Evolutionary conservation across 179 eudicot genomes (phyloP).

Genomic region (Carnegiea gigantea): DNA sequence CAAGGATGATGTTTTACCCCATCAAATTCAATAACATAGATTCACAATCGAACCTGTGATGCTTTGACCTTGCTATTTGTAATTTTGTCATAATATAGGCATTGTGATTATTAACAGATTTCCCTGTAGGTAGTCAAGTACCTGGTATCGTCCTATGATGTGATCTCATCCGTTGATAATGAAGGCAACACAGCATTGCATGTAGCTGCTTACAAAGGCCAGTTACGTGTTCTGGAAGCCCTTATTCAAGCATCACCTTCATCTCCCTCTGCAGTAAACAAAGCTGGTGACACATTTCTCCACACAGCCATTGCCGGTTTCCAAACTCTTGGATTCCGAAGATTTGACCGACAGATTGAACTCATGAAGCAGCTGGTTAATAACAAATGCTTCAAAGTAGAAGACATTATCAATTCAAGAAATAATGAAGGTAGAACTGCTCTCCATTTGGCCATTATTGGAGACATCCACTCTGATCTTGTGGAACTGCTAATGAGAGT

Average conservation of each 20-base stretch:
- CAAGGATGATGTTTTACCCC: not conserved
- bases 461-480: conserved; percentile 65
- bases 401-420: conserved; percentile 54
- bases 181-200: conserved; percentile 88
- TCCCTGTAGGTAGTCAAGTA: conserved; percentile 63
- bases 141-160: conserved; percentile 53
- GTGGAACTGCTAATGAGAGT: conserved; percentile 69
- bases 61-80: not conserved
- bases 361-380: conserved; percentile 67
- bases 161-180: conserved; percentile 65
- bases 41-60: not conserved
- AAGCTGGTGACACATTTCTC: conserved; percentile 69
- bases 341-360: conserved; percentile 74
- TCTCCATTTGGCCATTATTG: conserved; percentile 76
- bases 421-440: conserved; percentile 70
- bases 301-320: conserved; percentile 78
- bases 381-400: conserved; percentile 39
- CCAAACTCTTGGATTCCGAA: conserved; percentile 65
- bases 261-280: conserved; percentile 48
- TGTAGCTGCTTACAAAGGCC: conserved; percentile 81
- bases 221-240: conserved; percentile 62
- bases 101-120: conserved; percentile 12
- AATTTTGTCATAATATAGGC: not conserved
- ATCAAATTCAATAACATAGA: not conserved
- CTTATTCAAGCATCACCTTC: conserved; percentile 64